A percentile compares a stretch with the other conserved stretches of the same genome.
Conservation (phyloP, 441 rosid species). For the Viola pubescens region DNA sequence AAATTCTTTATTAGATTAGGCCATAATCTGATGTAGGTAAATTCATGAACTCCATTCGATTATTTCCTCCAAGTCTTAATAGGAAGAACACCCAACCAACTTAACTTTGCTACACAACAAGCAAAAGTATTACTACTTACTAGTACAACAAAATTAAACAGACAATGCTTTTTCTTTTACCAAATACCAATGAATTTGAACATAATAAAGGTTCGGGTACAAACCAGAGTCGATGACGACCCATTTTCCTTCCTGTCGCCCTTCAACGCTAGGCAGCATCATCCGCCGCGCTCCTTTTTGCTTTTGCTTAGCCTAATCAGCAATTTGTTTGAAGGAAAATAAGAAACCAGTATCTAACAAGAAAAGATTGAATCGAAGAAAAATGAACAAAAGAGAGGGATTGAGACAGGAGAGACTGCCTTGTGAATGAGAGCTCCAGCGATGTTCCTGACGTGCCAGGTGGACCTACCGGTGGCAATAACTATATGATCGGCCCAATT, state of each 20-base stretch:
- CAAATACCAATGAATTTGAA: neutral
- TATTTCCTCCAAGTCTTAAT: neutral
- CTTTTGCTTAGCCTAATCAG: slow-evolving; percentile 67
- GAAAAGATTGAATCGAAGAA: neutral
- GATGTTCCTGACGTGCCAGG: slow-evolving; percentile 77
- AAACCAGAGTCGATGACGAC: slow-evolving; percentile 73
- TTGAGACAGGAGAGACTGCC: slow-evolving; percentile 18
- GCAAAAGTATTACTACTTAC: neutral
- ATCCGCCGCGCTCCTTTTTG: slow-evolving; percentile 60
- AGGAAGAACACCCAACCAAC: neutral
- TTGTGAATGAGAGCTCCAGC: slow-evolving; percentile 34
- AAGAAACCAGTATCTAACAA: neutral
- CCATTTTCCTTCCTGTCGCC: slow-evolving; percentile 77
- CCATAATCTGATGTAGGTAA: neutral
- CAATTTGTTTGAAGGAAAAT: neutral
- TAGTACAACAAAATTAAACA: too few relatives aligned
- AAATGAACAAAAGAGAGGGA: neutral
- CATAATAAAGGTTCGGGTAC: slow-evolving; percentile 13
- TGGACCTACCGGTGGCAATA: slow-evolving; percentile 80
- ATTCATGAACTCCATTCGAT: neutral
- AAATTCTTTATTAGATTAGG: neutral
- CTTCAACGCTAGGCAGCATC: slow-evolving; percentile 62
- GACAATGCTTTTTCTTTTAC: neutral
- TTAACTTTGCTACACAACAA: neutral
- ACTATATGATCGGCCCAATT: slow-evolving; percentile 79